A percentile compares a stretch with the other conserved stretches of the same genome.
phyloP scores from a whole-genome alignment of 129 eudicot genomes.

The Gnaphalium uliginosum region DNA sequence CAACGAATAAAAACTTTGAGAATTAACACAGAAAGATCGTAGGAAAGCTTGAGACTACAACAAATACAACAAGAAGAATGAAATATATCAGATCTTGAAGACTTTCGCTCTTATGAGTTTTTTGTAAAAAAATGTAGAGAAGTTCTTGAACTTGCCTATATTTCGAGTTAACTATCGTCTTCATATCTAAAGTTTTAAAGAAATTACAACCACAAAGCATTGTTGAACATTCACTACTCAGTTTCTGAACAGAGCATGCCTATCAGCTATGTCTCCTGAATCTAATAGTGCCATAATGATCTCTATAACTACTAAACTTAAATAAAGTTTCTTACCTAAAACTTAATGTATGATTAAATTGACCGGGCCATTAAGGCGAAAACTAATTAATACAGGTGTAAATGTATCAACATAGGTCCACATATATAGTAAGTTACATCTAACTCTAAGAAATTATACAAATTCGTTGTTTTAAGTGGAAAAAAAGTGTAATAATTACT shows the following conservation, averaged over 20 bases:
- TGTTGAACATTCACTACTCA: conserved; percentile 13
- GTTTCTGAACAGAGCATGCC: conserved; percentile 1
- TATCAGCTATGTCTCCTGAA: neutral
- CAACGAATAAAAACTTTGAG: neutral
- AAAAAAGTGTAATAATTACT: neutral
- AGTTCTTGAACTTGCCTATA: conserved; percentile 12
- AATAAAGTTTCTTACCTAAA: neutral
- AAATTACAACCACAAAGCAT: neutral
- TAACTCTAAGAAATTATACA: neutral
- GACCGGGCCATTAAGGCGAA: conserved; percentile 11
- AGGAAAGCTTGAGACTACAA: conserved; percentile 8
- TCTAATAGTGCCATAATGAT: neutral
- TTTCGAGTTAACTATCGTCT: conserved; percentile 4
- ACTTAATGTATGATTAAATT: conserved; percentile 2
- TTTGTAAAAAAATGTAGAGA: neutral
- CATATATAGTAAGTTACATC: neutral
- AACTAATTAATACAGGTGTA: neutral
- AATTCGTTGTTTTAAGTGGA: neutral
- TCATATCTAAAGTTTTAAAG: neutral
- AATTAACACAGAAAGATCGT: neutral
- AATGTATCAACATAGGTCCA: conserved; percentile 9
- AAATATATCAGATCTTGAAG: neutral
- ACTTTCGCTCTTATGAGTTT: neutral
- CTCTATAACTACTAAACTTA: neutral
- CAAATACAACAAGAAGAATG: neutral